Evolutionary conservation across 2,329 filamentous ascomycete species (phyloP).

Genomic region (Orbilia oligospora): DNA sequence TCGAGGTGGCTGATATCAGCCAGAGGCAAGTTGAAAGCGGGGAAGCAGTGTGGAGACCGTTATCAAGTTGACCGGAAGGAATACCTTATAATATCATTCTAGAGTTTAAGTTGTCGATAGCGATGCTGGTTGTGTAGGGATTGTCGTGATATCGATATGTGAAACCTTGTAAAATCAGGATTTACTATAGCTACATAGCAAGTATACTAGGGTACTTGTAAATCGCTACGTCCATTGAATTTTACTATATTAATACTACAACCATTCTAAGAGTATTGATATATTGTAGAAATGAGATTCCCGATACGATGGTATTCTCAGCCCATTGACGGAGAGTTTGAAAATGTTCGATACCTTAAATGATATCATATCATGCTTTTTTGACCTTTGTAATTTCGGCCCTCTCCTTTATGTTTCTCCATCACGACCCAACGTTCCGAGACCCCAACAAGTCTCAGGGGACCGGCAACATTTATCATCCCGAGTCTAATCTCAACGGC

Average conservation of each 20-base stretch:
- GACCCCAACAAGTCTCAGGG: slow-evolving; percentile 12
- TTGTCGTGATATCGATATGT: too few species aligned
- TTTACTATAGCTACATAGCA: too few species aligned
- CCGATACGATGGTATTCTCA: neutral
- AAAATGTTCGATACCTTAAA: neutral
- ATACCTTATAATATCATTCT: neutral
- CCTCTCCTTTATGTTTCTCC: neutral
- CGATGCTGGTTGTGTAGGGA: too few species aligned
- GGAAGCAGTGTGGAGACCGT: neutral
- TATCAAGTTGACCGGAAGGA: too few species aligned
- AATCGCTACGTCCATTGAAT: too few species aligned
- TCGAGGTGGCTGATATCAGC: neutral
- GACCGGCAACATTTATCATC: neutral
- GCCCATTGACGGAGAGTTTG: slow-evolving; percentile 5
- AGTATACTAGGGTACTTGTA: too few species aligned
- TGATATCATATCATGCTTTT: slow-evolving; percentile 24
- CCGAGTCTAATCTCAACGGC: slow-evolving; percentile 11
- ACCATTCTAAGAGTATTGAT: neutral
- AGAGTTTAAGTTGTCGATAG: neutral
- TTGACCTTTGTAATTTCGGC: slow-evolving; percentile 15
- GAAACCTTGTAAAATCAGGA: too few species aligned
- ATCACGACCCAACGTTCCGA: slow-evolving; percentile 12
- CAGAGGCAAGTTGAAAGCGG: neutral
- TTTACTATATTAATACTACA: too few species aligned
- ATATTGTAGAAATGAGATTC: neutral